Conservation (phyloP, 139 green algal genomes). For the Zygnema cylindricum region DNA sequence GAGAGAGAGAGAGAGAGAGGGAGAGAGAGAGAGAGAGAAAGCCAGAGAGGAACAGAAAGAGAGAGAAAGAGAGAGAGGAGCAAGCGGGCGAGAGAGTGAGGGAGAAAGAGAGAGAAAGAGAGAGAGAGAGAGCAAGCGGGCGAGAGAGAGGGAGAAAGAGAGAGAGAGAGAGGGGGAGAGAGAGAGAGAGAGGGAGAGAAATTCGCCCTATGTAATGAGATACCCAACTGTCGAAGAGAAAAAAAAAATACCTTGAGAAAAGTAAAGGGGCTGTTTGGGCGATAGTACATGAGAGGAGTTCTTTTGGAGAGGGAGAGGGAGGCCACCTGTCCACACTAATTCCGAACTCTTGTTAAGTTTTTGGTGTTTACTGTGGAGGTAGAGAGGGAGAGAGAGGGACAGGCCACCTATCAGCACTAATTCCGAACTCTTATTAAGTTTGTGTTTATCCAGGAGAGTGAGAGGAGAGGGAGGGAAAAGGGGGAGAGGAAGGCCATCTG, state of each 20-base stretch:
- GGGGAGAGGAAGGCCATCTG: no score
- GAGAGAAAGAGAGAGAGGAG: no score
- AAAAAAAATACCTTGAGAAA: conserved; percentile 43
- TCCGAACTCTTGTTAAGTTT: background rate
- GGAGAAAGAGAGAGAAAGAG: no score
- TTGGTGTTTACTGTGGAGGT: background rate
- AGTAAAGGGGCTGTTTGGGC: conserved; percentile 24
- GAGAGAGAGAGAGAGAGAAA: background rate
- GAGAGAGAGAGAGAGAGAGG: background rate
- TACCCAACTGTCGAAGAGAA: background rate
- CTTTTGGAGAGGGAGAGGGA: background rate
- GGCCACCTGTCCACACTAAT: conserved; percentile 35
- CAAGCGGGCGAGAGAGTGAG: no score
- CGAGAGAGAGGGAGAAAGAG: no score
- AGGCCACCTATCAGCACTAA: no score
- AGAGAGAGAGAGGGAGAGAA: background rate
- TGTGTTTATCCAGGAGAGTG: background rate
- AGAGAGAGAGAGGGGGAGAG: background rate
- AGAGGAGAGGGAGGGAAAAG: background rate
- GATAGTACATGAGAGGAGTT: conserved; percentile 50
- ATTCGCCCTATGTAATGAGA: background rate
- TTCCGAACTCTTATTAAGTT: background rate
- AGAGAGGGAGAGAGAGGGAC: conserved; percentile 1
- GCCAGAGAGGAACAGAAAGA: background rate
- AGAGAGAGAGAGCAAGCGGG: no score